These are phyloP conservation scores for Fusarium luffae DNA, from an alignment of 2,329 filamentous ascomycete species.

Conservation along the genomic window DNA sequence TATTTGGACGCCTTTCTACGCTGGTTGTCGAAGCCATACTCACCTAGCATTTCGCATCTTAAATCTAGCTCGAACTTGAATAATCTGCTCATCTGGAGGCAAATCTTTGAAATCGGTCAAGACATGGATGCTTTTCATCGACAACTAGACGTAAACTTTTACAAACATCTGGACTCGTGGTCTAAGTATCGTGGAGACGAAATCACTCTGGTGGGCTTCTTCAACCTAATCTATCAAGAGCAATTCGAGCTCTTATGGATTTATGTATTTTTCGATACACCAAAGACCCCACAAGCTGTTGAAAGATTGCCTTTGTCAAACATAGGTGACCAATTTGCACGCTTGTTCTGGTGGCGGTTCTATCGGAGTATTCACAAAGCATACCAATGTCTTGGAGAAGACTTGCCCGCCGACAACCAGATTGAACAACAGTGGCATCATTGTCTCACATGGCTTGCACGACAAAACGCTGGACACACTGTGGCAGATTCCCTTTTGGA, in stretches of 20 bases:
- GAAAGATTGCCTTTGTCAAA: rapidly evolving
- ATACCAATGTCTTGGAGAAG: background rate
- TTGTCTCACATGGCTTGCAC: too few species aligned
- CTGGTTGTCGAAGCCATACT: background rate
- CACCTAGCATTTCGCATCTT: background rate
- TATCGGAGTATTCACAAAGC: background rate
- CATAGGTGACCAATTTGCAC: background rate
- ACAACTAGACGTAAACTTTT: background rate
- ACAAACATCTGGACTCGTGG: background rate
- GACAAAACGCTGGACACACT: too few species aligned
- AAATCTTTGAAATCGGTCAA: too few species aligned
- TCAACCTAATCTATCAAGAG: background rate
- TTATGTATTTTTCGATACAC: too few species aligned
- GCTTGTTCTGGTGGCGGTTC: background rate
- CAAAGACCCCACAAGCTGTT: too few species aligned
- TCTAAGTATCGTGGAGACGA: rapidly evolving
- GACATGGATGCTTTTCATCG: too few species aligned
- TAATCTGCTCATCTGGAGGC: background rate
- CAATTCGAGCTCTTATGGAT: background rate
- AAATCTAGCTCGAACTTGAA: background rate
- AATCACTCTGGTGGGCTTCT: rapidly evolving
- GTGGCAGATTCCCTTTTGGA: too few species aligned
- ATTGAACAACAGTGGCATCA: background rate
- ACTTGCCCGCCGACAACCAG: background rate
- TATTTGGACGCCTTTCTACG: background rate